Evolutionary conservation across 495 filamentous ascomycete genomes (phyloP), one percentile per base, ranked within the genome.

Genomic region (Penicillium manginii): DNA sequence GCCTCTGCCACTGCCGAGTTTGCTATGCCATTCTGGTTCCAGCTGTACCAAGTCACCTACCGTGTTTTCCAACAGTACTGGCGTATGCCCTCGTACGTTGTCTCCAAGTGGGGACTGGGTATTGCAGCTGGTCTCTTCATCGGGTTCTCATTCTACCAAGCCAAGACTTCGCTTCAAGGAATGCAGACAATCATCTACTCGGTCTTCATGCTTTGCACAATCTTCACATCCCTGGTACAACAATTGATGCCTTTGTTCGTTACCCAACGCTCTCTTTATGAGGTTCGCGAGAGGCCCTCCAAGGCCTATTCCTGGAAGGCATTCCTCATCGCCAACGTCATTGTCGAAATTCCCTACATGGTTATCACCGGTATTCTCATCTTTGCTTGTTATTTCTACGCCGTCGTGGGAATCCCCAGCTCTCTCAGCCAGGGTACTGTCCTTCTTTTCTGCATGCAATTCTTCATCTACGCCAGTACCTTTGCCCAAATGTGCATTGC

Each of bases 261-360:
- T 42, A 70, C 72, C 6, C 77, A 87, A 51, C 81, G 89, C 1
- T 78, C 82, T 3, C 74, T 91, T 1, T 92, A 87, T 69, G 78
- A 86, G 59, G 82, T 84, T 11, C 84, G 90, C 21, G 90, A 93
- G 70, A 77, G 81, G 0, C 83, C 82, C 14, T 81, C 78, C 55
- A 89, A 86, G 55, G 81, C 83, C 11, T 93, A 93, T 70, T 83
- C 80, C 35, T 91, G 88, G 89, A 72, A 76, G n/a, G 83, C 81
- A 0, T 91, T 91, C 70, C 67, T 88, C 22, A 77, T 86, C 17
- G 81, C 82, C 50, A 83, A 85, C 52, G 83, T 92, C 65, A 21
- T 88, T 17, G 79, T 82, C 11, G 81, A 83, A 54, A 63, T 81
- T 22, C 80, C 81, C 10, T 50, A 50, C 23, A 31, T 32, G 31